Evolutionary conservation across 805 yeast species (phyloP), one percentile per base, ranked within the genome.

Genomic region (Saccharomycopsis fibuligera): DNA sequence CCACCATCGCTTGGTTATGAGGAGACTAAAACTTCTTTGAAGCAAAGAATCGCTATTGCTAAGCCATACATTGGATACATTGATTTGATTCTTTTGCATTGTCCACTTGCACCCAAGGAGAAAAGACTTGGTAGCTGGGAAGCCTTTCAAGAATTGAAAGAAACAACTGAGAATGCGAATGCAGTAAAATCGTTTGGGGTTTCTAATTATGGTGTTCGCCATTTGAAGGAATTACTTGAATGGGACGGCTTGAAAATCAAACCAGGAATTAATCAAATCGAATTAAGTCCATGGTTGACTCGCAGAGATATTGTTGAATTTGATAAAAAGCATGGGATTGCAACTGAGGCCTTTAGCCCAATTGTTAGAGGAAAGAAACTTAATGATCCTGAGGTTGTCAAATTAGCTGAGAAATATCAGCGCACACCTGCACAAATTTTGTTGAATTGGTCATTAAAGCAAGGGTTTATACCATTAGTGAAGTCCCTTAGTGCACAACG

Each of bases 81-180:
- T 52, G 95, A 86, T 60, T 64, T 86, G 50, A 64, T 81, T 41
- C 67, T 86, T 58, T 78, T 86, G 55, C 86, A 81, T 58, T 69
- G 81, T 9, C 90, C 91, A 27, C 55, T 64, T 45, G 68, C 72
- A 43, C 74, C 75, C 21, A 62, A 64, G 40, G 58, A 57, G 44
- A 22, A n/a, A 4, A 70, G 91, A 59, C 56, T 81, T 38, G 86
- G 72, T 33, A 74, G 88, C 1, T 85, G 80, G 75, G 69, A 65
- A 57, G 90, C 89, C 1, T 73, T 85, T 72, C 88, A 86, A 62
- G 90, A 86, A 54, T 78, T 76, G 23, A 80, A 77, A 21, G n/a
- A n/a, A n/a, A 77, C 78, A 48, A 74, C 69, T 21, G 67, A 65
- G 3, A 81, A 86, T 12, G 84, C 83, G n/a, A 63, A 60, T 39